A percentile compares a stretch with the other conserved stretches of the same genome.
Evolutionary conservation across 768 basidiomycete genomes (phyloP).

Genomic region (Chalciporus pseudorubinellus): DNA sequence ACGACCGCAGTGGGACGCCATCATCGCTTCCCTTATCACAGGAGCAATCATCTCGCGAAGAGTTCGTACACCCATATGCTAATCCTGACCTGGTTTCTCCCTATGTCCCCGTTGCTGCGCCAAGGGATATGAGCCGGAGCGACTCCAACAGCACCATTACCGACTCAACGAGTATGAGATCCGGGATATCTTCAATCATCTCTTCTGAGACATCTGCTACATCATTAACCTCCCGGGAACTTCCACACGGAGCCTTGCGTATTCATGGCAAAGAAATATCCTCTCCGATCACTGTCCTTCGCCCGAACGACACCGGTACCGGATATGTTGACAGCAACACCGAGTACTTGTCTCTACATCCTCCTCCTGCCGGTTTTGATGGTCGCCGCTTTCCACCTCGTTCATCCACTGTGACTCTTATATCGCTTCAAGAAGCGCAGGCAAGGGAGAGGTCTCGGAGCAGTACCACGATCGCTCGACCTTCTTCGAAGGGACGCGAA

Average conservation of each 20-base stretch:
- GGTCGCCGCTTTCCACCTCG: slow-evolving; percentile 44
- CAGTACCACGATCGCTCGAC: slow-evolving; percentile 34
- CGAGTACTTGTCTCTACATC: slow-evolving; percentile 33
- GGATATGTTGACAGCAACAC: slow-evolving; percentile 30
- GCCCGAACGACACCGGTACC: slow-evolving; percentile 23
- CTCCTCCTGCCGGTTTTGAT: slow-evolving; percentile 31
- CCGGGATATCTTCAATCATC: slow-evolving; percentile 34
- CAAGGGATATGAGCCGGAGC: slow-evolving; percentile 39
- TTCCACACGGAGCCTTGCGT: slow-evolving; percentile 16
- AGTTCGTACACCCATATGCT: slow-evolving; percentile 71
- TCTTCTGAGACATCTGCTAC: slow-evolving; percentile 34
- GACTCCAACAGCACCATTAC: slow-evolving; percentile 55
- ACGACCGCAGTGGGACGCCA: slow-evolving; percentile 13
- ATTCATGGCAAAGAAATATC: slow-evolving; percentile 55
- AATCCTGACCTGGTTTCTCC: slow-evolving; percentile 64
- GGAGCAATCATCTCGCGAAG: slow-evolving; percentile 33
- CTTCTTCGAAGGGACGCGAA: slow-evolving; percentile 24
- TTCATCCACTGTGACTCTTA: slow-evolving; percentile 59
- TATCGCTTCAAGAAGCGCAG: slow-evolving; percentile 77
- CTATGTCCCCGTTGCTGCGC: slow-evolving; percentile 32
- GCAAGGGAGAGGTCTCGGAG: slow-evolving; percentile 60
- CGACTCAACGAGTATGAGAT: slow-evolving; percentile 40
- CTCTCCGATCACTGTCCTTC: slow-evolving; percentile 46
- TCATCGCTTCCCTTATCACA: slow-evolving; percentile 31
- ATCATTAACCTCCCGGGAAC: slow-evolving; percentile 22